phyloP scores from a whole-genome alignment of 257 asterid genomes.

The Solanum sitiens region DNA sequence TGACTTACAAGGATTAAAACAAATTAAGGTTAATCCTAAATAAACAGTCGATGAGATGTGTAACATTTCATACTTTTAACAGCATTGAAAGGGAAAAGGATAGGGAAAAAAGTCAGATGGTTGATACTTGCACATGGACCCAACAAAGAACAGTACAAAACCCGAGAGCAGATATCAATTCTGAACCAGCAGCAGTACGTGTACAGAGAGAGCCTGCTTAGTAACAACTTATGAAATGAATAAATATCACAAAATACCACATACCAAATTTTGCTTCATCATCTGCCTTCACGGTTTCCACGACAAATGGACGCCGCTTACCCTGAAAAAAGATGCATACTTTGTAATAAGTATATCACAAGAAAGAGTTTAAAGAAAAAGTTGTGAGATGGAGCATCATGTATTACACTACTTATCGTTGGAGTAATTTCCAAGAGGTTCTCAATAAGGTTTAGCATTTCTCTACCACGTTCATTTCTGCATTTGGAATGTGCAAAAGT shows the following conservation, averaged over 20 bases:
- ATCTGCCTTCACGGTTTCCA: slow-evolving; percentile 94
- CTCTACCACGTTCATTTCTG: slow-evolving; percentile 94
- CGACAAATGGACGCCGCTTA: slow-evolving; percentile 74
- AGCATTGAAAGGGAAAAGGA: background rate
- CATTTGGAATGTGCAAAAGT: slow-evolving; percentile 11
- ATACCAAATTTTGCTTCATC: slow-evolving; percentile 85
- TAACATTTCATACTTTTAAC: background rate
- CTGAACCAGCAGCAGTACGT: background rate
- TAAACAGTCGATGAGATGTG: background rate
- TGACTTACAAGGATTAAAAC: background rate
- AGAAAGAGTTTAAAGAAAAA: background rate
- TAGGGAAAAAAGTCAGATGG: background rate
- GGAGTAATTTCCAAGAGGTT: slow-evolving; percentile 90
- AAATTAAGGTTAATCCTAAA: background rate
- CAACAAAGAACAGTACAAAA: background rate
- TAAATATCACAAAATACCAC: background rate
- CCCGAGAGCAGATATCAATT: background rate
- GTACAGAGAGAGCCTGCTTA: background rate
- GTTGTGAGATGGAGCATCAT: background rate
- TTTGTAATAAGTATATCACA: background rate
- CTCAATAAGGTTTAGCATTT: slow-evolving; percentile 83
- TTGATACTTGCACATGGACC: background rate
- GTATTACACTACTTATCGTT: slow-evolving; percentile 57
- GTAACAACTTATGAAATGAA: background rate
- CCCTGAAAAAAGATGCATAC: slow-evolving; percentile 42